phyloP scores from a whole-genome alignment of 345 rosid genomes.

The Lepidium sativum region DNA sequence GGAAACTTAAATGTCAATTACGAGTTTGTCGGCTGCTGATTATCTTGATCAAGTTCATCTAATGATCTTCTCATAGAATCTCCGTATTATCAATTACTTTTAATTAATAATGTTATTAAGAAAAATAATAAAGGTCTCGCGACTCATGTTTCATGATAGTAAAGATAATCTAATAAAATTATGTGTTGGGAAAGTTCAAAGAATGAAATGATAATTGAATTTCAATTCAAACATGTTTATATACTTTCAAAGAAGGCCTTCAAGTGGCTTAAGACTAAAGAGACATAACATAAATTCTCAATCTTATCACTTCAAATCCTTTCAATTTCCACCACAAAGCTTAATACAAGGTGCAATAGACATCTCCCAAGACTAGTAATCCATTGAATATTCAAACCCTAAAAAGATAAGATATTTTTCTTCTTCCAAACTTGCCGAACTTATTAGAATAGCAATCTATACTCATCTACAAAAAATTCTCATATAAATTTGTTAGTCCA shows the following conservation, averaged over 20 bases:
- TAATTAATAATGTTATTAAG: not conserved
- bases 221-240: not conserved
- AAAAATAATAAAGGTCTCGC: not conserved
- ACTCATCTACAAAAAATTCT: not conserved
- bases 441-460: not conserved
- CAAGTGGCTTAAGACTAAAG: not conserved
- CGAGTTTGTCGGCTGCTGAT: conserved; percentile 35
- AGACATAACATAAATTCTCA: not conserved
- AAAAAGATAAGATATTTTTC: too few relatives aligned
- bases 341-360: conserved; percentile 3
- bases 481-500: not conserved
- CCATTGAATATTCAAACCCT: conserved; percentile 7
- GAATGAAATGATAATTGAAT: not conserved
- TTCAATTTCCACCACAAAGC: not conserved
- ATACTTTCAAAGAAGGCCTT: not conserved
- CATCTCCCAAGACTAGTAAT: not conserved
- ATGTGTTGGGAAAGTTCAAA: not conserved
- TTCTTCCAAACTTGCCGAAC: not conserved
- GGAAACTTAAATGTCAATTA: conserved; percentile 42
- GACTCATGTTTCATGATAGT: not conserved
- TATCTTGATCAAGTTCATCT: not conserved
- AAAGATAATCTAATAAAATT: not conserved
- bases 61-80: not conserved
- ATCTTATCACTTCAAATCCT: not conserved
- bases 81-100: not conserved